Evolutionary conservation across 805 yeast genomes (phyloP).

Genomic region (Cyberlindnera maclurae): DNA sequence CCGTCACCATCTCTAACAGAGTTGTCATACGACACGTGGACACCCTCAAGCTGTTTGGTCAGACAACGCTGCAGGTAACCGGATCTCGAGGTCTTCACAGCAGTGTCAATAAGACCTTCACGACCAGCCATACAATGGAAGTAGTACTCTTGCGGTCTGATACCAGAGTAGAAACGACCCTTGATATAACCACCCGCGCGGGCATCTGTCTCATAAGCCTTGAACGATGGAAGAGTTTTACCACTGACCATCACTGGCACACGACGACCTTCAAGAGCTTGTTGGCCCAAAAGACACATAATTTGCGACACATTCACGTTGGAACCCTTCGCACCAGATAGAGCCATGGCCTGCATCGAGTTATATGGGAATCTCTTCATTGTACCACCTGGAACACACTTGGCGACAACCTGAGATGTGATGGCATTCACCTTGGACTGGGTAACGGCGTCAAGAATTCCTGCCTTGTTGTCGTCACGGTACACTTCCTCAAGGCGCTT

Average conservation of each 20-base stretch:
- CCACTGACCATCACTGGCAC: slow-evolving; percentile 99
- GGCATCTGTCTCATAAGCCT: slow-evolving; percentile 94
- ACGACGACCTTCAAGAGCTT: slow-evolving; percentile 98
- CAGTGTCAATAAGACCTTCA: slow-evolving; percentile 99
- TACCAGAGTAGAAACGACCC: slow-evolving; percentile 95
- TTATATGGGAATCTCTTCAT: slow-evolving; percentile 93
- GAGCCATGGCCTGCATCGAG: slow-evolving; percentile 98
- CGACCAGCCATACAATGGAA: slow-evolving; percentile 99
- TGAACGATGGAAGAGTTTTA: slow-evolving; percentile 92
- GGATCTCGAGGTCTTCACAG: slow-evolving; percentile 96
- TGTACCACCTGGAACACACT: slow-evolving; percentile 94
- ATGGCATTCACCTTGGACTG: slow-evolving; percentile 88
- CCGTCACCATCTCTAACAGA: slow-evolving; percentile 96
- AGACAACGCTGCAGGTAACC: slow-evolving; percentile 98
- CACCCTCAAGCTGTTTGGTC: slow-evolving; percentile 97
- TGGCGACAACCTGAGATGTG: slow-evolving; percentile 89
- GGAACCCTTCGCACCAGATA: slow-evolving; percentile 99
- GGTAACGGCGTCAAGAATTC: slow-evolving; percentile 91
- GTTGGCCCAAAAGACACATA: slow-evolving; percentile 98
- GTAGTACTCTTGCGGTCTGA: slow-evolving; percentile 96
- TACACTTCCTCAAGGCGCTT: slow-evolving; percentile 89
- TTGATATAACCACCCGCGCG: slow-evolving; percentile 98
- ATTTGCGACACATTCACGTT: slow-evolving; percentile 97
- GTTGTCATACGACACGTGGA: slow-evolving; percentile 88
- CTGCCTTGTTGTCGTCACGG: slow-evolving; percentile 88